These are phyloP conservation scores for Parietaria judaica DNA, from an alignment of 306 rosid species.

Conservation along the genomic window DNA sequence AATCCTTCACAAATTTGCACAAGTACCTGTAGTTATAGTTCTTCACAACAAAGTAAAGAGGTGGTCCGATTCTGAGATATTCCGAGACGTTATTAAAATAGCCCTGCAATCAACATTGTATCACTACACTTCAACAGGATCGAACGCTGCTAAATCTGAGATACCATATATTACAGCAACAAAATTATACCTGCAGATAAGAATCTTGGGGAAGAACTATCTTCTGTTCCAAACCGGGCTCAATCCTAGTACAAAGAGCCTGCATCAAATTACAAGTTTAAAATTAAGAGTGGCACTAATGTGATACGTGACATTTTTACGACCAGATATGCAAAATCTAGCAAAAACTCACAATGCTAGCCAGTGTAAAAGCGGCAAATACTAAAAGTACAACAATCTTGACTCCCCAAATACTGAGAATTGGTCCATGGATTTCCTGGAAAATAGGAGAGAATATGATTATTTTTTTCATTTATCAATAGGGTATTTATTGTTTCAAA, in stretches of 20 bases:
- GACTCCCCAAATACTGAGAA: constrained; percentile 81
- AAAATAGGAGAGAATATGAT: constrained; percentile 13
- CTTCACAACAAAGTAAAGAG: constrained; percentile 89
- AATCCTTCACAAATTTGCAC: too few species aligned
- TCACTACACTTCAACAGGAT: too few species aligned
- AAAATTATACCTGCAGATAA: constrained; percentile 73
- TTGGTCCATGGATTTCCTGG: constrained; percentile 96
- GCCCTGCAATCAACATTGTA: constrained; percentile 47
- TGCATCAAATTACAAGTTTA: constrained; percentile 20
- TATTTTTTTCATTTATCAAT: not conserved
- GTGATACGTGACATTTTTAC: too few species aligned
- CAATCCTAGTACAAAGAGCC: constrained; percentile 90
- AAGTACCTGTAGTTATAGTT: constrained; percentile 85
- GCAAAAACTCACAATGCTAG: constrained; percentile 78
- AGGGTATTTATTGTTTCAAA: too few species aligned
- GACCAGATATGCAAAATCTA: not conserved
- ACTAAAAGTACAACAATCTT: constrained; percentile 67
- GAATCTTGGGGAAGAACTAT: constrained; percentile 95
- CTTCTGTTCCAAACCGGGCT: constrained; percentile 94
- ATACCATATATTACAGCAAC: constrained; percentile 6
- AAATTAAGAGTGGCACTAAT: constrained; percentile 5
- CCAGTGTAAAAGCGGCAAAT: constrained; percentile 67
- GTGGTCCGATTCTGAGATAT: constrained; percentile 94
- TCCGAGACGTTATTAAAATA: constrained; percentile 78
- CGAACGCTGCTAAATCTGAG: not conserved